Base-by-base conservation (phyloP, 768 basidiomycete species). In the Dictyophora rubrovolvata region DNA sequence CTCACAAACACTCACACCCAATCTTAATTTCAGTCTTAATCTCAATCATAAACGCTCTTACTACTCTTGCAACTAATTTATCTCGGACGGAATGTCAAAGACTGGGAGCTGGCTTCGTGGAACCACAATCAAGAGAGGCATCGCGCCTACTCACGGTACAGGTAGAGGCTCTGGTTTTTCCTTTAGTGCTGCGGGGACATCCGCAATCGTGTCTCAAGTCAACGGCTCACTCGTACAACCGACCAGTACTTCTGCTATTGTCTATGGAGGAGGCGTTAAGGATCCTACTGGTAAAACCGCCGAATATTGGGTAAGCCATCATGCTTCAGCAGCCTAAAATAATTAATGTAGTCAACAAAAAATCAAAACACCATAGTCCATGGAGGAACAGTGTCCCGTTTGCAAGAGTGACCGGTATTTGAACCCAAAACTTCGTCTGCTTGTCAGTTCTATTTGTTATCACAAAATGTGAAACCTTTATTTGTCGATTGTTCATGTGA, bases 351-450 rank as follows among this genome's bases (percentile, higher is more conserved):
- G 47, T 54, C 17, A 28, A 34, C 63, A 63, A 22, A 53, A 35
- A 12, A 37, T 33, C 22, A 35, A 22, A 1, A 55, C 16, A 8
- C n/a, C n/a, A 17, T 54, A 90, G 88, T 84, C 86, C 22, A 88
- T 89, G 81, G 87, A 91, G 62, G 96, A 99, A 70, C 85, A 89
- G 69, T 99, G 96, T 74, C 95, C 95, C 0, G 88, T 98, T 1
- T 98, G 96, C 78, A 93, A 93, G 71, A 93, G 91, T 46, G 96
- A 99, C 70, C 77, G 95, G 56, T 97, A 96, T 69, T 77, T 96
- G 60, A 96, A 98, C 66, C 92, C 93, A 20, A 95, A 94, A 67
- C 76, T 99, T 35, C 83, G 95, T 48, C 77, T 99, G 42, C 80
- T 98, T 53, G 93, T 99, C 65, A 93, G 90, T 70, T 86, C 91